These are phyloP conservation scores for Akanthomyces uredinophilus DNA, from an alignment of 2,329 filamentous ascomycete genomes.

Conservation along the genomic window DNA sequence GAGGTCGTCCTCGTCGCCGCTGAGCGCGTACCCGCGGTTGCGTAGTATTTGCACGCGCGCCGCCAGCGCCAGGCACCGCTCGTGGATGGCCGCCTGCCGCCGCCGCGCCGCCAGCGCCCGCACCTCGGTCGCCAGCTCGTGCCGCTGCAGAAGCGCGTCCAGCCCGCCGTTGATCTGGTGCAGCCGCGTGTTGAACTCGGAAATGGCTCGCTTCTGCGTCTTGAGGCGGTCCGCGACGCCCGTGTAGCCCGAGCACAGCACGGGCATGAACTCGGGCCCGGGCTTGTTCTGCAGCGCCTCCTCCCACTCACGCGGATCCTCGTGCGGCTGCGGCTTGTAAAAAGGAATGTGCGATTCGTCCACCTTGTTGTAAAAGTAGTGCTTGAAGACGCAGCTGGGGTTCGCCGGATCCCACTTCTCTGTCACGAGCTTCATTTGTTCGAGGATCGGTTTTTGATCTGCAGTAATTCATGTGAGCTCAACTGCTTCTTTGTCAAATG, in stretches of 20 bases:
- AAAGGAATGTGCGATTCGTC: conserved; percentile 69
- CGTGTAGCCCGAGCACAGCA: conserved; percentile 68
- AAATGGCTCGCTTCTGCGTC: conserved; percentile 64
- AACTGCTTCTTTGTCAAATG: not conserved
- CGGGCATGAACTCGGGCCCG: conserved; percentile 68
- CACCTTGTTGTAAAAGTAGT: conserved; percentile 86
- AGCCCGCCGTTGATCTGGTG: conserved; percentile 76
- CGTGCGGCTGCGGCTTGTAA: conserved; percentile 63
- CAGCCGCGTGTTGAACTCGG: conserved; percentile 64
- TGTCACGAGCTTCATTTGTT: conserved; percentile 66
- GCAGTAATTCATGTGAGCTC: not conserved
- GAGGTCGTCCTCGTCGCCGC: conserved; percentile 72
- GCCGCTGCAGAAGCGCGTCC: conserved; percentile 65
- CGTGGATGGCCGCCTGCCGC: conserved; percentile 66
- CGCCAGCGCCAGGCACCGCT: conserved; percentile 68
- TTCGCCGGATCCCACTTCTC: conserved; percentile 69
- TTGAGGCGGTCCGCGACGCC: conserved; percentile 67
- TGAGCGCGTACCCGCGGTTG: conserved; percentile 76
- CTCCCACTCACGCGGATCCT: conserved; percentile 77
- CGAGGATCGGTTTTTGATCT: conserved; percentile 65
- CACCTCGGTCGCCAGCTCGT: conserved; percentile 72
- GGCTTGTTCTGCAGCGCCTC: conserved; percentile 78
- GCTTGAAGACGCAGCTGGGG: conserved; percentile 68
- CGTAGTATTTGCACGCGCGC: conserved; percentile 75
- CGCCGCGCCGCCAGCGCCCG: conserved; percentile 67